Evolutionary conservation across 306 rosid genomes (phyloP), one percentile per base, ranked within the genome.

Genomic region (Arachis stenosperma): DNA sequence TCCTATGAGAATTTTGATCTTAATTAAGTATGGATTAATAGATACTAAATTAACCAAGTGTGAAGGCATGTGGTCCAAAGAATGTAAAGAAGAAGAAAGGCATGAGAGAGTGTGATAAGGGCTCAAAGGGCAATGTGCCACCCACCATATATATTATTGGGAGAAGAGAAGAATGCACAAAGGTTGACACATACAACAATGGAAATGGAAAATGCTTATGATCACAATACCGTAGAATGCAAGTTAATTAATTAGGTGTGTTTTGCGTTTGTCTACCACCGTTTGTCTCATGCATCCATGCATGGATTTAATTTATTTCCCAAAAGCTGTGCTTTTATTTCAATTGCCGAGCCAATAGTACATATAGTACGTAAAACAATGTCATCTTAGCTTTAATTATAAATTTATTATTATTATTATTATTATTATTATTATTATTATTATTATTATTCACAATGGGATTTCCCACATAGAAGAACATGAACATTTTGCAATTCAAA

Each of bases 221-320:
- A 22, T 42, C 2, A 39, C 67, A 75, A 65, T 71, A 78, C 30
- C 86, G 84, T 82, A 73, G 76, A 75, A 85, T 70, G 65, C 36
- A 77, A 85, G 84, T 48, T 67, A 22, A 22, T 22, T 22, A 22
- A 22, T 22, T 22, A 51, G 61, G 81, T 65, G 83, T 85, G 86
- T 79, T 79, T 81, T 74, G 84, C 86, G 83, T 84, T 71, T 85
- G 89, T 85, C 89, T 75, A 52, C 85, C 75, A 82, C 86, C 85
- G 64, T 66, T 48, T 80, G 2, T 5, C 17, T 33, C 37, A 33
- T 33, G 37, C 37, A 33, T 33, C 37, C 3, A 33, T 33, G 4
- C 14, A 51, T 3, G 56, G 56, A 51, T 6, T n/a, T 12, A 37
- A 60, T 14, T 76, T 37, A 65, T 61, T 69, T 67, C 9, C 72